Evolutionary conservation across 2,329 filamentous ascomycete genomes (phyloP).

Genomic region (Colletotrichum musae): DNA sequence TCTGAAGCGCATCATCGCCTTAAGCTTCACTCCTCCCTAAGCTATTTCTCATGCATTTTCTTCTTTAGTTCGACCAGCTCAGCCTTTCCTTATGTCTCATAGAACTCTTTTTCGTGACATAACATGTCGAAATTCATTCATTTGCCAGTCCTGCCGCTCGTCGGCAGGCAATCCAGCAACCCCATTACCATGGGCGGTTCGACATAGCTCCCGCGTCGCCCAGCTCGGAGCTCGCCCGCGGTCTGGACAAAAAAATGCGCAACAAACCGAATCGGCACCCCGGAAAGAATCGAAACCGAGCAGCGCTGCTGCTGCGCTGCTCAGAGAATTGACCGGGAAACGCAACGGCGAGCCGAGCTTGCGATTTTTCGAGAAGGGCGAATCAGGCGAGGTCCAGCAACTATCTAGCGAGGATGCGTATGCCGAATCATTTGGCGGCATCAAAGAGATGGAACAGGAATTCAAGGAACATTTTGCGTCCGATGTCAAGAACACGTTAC

Average conservation of each 20-base stretch:
- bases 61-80: conserved; percentile 20
- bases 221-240: conserved; percentile 32
- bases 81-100: conserved; percentile 40
- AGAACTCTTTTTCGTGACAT: conserved; percentile 51
- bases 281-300: not conserved
- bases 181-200: conserved; percentile 47
- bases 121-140: conserved; percentile 50
- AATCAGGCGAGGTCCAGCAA: conserved; percentile 54
- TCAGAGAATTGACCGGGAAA: conserved; percentile 41
- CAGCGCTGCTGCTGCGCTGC: conserved; percentile 42
- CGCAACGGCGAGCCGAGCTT: conserved; percentile 48
- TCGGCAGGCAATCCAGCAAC: conserved; percentile 47
- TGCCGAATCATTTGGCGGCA: conserved; percentile 53
- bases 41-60: not conserved
- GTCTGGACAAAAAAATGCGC: conserved; percentile 5
- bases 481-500: conserved; percentile 48
- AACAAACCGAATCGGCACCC: conserved; percentile 4
- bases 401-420: conserved; percentile 59
- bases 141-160: conserved; percentile 56
- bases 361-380: conserved; percentile 65
- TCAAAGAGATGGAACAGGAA: conserved; percentile 47
- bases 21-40: conserved; percentile 21
- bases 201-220: conserved; percentile 51
- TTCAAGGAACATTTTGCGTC: conserved; percentile 44
- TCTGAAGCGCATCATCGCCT: conserved; percentile 21